A percentile compares a stretch with the other conserved stretches of the same genome.
These are phyloP conservation scores for thale cress (Arabidopsis thaliana) DNA, from an alignment of 345 rosid species.

Conservation along the genomic window TAIR10.1 NC_003076.8:19198001-19198500, in stretches of 20 bases:
- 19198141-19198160: too few species aligned
- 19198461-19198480: background rate
- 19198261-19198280: background rate
- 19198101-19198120: too few species aligned
- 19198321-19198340: conserved; percentile 18
- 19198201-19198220: too few species aligned
- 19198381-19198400: background rate
- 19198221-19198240: background rate
- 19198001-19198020: too few species aligned
- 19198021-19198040: too few species aligned
- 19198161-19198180: too few species aligned
- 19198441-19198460: background rate
- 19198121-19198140: too few species aligned
- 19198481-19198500: background rate
- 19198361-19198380: background rate
- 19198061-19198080: too few species aligned
- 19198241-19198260: background rate
- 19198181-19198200: too few species aligned
- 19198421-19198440: background rate
- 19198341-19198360: conserved; percentile 6
- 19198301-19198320: background rate
- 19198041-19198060: too few species aligned
- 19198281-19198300: conserved; percentile 16
- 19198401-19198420: conserved; percentile 3
- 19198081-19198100: too few species aligned